phyloP scores from a whole-genome alignment of 2,329 filamentous ascomycete genomes.

The Trichoderma atrobrunneum region DNA sequence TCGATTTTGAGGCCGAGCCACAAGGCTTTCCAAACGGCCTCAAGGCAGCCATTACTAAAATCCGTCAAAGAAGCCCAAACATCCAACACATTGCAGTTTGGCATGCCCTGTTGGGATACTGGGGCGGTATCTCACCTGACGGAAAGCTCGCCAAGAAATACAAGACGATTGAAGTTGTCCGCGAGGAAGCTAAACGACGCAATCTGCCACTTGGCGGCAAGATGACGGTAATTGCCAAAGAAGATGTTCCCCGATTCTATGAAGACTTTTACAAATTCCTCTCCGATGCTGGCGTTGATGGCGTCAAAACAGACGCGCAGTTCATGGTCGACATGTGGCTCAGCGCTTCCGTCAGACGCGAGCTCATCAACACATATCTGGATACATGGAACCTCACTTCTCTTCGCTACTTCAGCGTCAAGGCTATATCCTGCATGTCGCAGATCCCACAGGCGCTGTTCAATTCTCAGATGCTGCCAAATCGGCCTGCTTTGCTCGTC shows the following conservation, averaged over 20 bases:
- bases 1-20: constrained; percentile 80
- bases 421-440: constrained; percentile 92
- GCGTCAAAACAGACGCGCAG: constrained; percentile 90
- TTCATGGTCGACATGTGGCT: constrained; percentile 79
- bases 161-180: constrained; percentile 63
- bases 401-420: constrained; percentile 72
- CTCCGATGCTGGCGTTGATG: constrained; percentile 68
- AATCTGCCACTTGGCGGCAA: constrained; percentile 56
- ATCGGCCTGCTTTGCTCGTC: constrained; percentile 68
- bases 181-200: constrained; percentile 46
- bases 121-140: constrained; percentile 79
- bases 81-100: constrained; percentile 87
- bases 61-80: constrained; percentile 66
- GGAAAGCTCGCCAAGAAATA: constrained; percentile 75
- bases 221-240: constrained; percentile 70
- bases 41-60: constrained; percentile 64
- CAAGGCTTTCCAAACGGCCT: constrained; percentile 77
- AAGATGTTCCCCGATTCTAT: constrained; percentile 76
- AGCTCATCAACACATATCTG: constrained; percentile 72
- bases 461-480: constrained; percentile 75
- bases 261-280: constrained; percentile 90
- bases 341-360: constrained; percentile 65
- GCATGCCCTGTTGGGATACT: constrained; percentile 88
- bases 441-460: constrained; percentile 84
- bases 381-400: constrained; percentile 81